Evolutionary conservation across 768 basidiomycete genomes (phyloP).

Genomic region (Leccinum incarnatum): DNA sequence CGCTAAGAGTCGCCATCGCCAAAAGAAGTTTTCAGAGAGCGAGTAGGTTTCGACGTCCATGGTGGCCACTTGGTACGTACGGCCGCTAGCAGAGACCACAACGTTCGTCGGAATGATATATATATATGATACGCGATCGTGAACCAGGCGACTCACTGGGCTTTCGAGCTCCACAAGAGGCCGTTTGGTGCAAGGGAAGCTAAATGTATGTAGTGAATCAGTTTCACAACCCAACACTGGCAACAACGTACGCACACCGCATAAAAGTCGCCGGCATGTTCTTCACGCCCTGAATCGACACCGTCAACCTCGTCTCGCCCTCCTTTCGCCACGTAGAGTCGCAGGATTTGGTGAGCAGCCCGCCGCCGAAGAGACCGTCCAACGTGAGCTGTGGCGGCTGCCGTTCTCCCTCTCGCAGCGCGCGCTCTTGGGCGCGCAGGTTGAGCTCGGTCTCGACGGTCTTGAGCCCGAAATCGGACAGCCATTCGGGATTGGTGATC

Average conservation of each 20-base stretch:
- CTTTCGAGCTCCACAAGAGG: conserved; percentile 31
- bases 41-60: conserved; percentile 45
- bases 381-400: conserved; percentile 35
- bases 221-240: background rate
- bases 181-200: conserved; percentile 31
- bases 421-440: conserved; percentile 34
- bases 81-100: conserved; percentile 30
- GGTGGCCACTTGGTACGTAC: conserved; percentile 44
- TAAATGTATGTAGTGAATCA: conserved; percentile 6
- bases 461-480: conserved; percentile 44
- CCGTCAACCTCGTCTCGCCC: conserved; percentile 30
- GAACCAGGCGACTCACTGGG: conserved; percentile 21
- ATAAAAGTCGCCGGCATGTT: conserved; percentile 40
- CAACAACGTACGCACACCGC: conserved; percentile 29
- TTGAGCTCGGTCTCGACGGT: conserved; percentile 45
- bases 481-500: conserved; percentile 45
- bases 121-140: background rate
- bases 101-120: background rate
- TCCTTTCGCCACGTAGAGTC: conserved; percentile 16
- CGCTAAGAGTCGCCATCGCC: conserved; percentile 47
- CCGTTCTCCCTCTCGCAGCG: conserved; percentile 20
- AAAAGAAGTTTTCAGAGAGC: conserved; percentile 48
- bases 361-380: conserved; percentile 30
- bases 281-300: conserved; percentile 44
- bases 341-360: conserved; percentile 13